Percentiles rank a stretch among this genome's conserved stretches.
These are phyloP conservation scores for Ceratocystis ficicola DNA, from an alignment of 2,329 filamentous ascomycete genomes.

Conservation along the genomic window DNA sequence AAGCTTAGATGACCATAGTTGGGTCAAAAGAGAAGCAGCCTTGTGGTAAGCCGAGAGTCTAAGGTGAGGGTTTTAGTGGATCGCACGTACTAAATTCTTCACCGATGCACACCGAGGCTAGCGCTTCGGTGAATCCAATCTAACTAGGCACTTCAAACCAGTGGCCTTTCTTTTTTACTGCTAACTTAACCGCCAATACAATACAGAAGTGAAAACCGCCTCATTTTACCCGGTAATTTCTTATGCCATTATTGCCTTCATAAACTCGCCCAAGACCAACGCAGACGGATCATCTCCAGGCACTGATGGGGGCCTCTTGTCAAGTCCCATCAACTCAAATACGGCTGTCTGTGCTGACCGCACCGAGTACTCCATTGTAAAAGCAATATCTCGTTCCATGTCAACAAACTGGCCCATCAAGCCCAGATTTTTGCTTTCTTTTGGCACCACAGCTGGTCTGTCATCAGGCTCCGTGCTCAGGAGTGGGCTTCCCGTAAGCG, in stretches of 20 bases:
- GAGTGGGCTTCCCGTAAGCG: conserved; percentile 32
- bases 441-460: conserved; percentile 32
- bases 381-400: conserved; percentile 30
- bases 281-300: conserved; percentile 25
- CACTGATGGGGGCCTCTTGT: conserved; percentile 27
- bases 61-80: neutral
- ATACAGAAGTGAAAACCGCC: neutral
- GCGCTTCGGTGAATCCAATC: neutral
- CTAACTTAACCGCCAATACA: neutral
- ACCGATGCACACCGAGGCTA: conserved; percentile 7
- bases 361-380: conserved; percentile 29
- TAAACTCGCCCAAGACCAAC: conserved; percentile 22
- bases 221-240: neutral
- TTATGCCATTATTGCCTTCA: conserved; percentile 23
- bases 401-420: conserved; percentile 35
- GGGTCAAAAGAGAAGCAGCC: neutral
- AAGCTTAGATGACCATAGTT: neutral
- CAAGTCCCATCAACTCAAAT: conserved; percentile 24
- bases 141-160: neutral
- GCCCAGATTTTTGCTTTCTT: conserved; percentile 31
- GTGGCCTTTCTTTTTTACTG: neutral
- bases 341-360: conserved; percentile 31
- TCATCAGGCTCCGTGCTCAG: conserved; percentile 30
- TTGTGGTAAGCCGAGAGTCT: neutral
- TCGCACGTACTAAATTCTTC: neutral